Base-by-base conservation (phyloP, 345 rosid species). In the Cardiospermum halicacabum region DNA sequence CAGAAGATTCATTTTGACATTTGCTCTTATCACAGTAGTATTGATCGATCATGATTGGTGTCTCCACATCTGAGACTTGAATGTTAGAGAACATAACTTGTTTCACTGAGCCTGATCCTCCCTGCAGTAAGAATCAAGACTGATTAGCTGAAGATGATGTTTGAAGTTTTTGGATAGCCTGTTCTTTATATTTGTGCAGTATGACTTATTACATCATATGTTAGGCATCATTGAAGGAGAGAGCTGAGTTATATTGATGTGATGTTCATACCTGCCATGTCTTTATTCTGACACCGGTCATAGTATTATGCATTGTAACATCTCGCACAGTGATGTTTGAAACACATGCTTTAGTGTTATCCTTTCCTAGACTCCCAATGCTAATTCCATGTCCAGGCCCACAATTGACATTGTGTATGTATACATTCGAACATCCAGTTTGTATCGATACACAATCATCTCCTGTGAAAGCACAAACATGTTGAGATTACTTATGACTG, bases 361-460 rank as follows among this genome's bases (percentile, higher is more conserved):
- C 90, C 68, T 67, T 86, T 76, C 98, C 98, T 11, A 92, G 80
- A 50, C 96, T 77, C 65, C 97, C 98, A n/a, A 92, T 89, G 79
- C 97, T 92, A 54, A 92, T 86, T 34, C 96, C 96, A 68, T 92
- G 98, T 65, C 96, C 98, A 71, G 93, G 94, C 56, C 97, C 98
- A 50, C 96, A 89, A 54, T 82, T 87, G 47, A 89, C 78, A 40
- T 84, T 56, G 37, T 88, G 91, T 62, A 89, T 76, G 75, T 79
- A 65, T 56, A 92, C 75, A 55, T 89, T 78, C 32, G 97, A 86
- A 82, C 96, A 86, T 70, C 96, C 98, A 22, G 90, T 78, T 76
- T 89, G 96, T 71, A 89, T 82, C 7, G 96, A 92, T 34, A 89
- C 70, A 57, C 98, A 89, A 59, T 92, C 98, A 78, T 89, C 97